Base-by-base conservation (phyloP, 495 filamentous ascomycete genomes). In the Pyrenula massariospora region DNA sequence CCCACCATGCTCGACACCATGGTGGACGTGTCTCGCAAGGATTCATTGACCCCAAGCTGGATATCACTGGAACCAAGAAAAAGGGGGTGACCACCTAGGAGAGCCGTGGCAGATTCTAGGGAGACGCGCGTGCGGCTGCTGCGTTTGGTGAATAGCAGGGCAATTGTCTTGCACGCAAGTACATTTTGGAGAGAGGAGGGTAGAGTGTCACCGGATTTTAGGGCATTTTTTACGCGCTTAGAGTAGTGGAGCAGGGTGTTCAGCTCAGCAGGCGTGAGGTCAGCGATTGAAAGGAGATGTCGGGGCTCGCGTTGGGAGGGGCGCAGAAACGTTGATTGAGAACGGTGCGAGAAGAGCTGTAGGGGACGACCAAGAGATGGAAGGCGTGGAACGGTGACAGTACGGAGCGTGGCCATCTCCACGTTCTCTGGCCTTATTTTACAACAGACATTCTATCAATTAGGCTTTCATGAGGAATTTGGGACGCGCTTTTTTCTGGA, bases 141-240 rank as follows among this genome's bases (percentile, higher is more conserved):
- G 24, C 91, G 83, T 74, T 98, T 98, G 74, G 77, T 91, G 77
- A 98, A 97, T 76, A 91, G 86, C 84, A 98, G 88, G 57, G 93
- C 91, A 12, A 96, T 80, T 2, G 91, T 94, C 69, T 90, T 82
- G 22, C 89, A 88, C 21, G 78, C 73, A 57, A 91, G 65, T 1
- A 77, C 63, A 19, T 75, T 73, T 10, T 80, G 66, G 12, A 87
- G 70, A 48, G 72, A 71, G 51, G 75, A 69, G 1, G 86, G 85
- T 42, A 83, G 70, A 31, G 77, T 70, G 49, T 57, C 51, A 15
- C 85, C 84, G 25, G 82, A 80, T 70, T 94, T 95, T 73, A 93
- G 81, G 59, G 81, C 75, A 51, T 76, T 72, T 66, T 96, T 96
- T 73, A 89, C 80, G 24, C 76, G 65, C 25, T 80, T 70, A 56